These are phyloP conservation scores for Phallus indusiatus DNA, from an alignment of 768 basidiomycete species.

Conservation along the genomic window DNA sequence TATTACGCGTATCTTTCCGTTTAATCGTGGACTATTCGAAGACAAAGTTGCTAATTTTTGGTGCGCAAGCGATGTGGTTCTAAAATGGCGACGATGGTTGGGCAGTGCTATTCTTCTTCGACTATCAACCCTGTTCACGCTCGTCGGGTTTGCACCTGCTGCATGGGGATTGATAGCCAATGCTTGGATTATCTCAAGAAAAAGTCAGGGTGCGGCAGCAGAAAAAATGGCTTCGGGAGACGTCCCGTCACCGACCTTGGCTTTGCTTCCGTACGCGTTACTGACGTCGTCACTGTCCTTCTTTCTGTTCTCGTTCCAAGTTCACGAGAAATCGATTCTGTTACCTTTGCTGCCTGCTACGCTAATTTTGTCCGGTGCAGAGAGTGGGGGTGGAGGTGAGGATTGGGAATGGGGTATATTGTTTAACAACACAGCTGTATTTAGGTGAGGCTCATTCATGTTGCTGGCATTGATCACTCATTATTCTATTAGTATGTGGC, in stretches of 20 bases:
- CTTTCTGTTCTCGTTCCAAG: slow-evolving; percentile 95
- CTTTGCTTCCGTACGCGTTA: slow-evolving; percentile 71
- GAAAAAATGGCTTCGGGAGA: slow-evolving; percentile 1
- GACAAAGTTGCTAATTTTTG: slow-evolving; percentile 98
- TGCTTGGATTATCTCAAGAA: slow-evolving; percentile 20
- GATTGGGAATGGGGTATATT: slow-evolving; percentile 61
- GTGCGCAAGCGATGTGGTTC: slow-evolving; percentile 82
- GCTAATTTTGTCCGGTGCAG: slow-evolving; percentile 51
- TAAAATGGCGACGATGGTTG: slow-evolving; percentile 71
- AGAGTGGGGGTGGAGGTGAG: slow-evolving; percentile 21
- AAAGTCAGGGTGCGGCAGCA: neutral
- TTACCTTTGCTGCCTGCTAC: slow-evolving; percentile 80
- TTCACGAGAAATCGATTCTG: slow-evolving; percentile 90
- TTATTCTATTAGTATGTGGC: slow-evolving; percentile 72
- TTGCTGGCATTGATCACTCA: slow-evolving; percentile 4
- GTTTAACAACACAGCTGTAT: slow-evolving; percentile 76
- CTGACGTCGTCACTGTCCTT: slow-evolving; percentile 81
- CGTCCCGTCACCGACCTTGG: slow-evolving; percentile 41
- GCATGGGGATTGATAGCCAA: slow-evolving; percentile 37
- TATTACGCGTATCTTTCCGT: slow-evolving; percentile 81
- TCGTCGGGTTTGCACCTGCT: slow-evolving; percentile 58
- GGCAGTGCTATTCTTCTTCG: slow-evolving; percentile 43
- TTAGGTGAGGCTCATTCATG: slow-evolving; percentile 50
- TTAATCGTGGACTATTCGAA: slow-evolving; percentile 83
- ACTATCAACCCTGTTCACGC: slow-evolving; percentile 57